Base-by-base conservation (phyloP, 1,139 yeast genomes). In the Taphrina deformans region DNA sequence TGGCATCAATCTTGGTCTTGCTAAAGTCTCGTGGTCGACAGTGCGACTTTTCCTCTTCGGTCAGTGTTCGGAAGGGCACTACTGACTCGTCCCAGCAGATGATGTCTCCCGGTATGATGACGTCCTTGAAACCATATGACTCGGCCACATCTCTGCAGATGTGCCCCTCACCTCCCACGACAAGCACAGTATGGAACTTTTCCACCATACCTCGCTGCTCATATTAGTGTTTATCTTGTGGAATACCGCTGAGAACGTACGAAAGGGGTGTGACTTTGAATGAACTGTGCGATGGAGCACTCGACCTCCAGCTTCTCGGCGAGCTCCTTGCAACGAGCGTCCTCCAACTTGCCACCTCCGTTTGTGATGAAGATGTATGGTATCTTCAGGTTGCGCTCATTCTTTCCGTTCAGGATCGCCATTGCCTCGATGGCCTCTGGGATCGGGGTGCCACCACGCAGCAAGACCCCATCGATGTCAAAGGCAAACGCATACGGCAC, bases 211-310 rank as follows among this genome's bases (percentile, higher is more conserved):
- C 93, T 71, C 84, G 85, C 96, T 31, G 16, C 2, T 81, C 48
- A 44, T 21, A n/a, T 44, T 23, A 44, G 48, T 23, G 7, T 18
- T 9, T 2, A 7, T 21, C 27, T 21, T n/a, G n/a, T 1, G 46
- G 7, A 4, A 4, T 18, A 41, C 46, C 9, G n/a, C 18, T 10
- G 33, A 29, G 33, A n/a, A n/a, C 48, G 18, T 33, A 41, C 51
- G 41, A 88, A 88, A 46, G 96, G 96, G 0, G 96, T 89, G 75
- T 88, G 96, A 66, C 96, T 95, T 75, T 89, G 96, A 71, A 89
- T 88, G 69, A 88, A 87, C 75, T 89, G 96, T 62, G 86, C 91
- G 44, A 85, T 84, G 5, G 87, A 83, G 66, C 88, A 83, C 53
- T 82, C 82, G 50, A 82, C 61, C 14, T 80, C 80, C 69, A 88